Conservation (phyloP, 2,329 filamentous ascomycete genomes). For the Trichoderma simmonsii region DNA sequence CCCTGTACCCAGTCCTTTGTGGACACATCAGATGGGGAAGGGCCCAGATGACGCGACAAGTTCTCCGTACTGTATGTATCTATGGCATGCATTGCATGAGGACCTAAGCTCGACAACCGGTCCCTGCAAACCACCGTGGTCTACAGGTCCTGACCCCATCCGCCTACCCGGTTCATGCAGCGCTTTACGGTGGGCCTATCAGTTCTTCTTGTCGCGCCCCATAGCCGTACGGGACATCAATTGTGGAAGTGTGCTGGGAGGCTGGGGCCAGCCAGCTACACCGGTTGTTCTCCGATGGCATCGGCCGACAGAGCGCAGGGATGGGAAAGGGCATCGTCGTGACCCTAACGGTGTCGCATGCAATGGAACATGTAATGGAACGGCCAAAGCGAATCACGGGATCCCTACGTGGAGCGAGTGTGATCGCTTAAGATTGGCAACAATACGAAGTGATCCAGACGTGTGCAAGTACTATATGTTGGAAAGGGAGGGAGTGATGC, state of each 20-base stretch:
- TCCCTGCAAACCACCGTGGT: slow-evolving; percentile 17
- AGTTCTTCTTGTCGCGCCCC: not conserved
- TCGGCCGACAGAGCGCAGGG: slow-evolving; percentile 7
- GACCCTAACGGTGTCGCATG: not conserved
- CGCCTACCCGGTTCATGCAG: slow-evolving; percentile 20
- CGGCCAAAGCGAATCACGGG: not conserved
- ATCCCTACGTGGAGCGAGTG: not conserved
- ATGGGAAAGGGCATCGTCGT: not conserved
- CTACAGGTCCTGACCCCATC: slow-evolving; percentile 9
- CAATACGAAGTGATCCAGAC: not conserved
- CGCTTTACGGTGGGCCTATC: slow-evolving; percentile 12
- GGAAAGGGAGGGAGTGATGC: not conserved
- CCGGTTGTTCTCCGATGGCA: not conserved
- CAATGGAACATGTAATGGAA: not conserved
- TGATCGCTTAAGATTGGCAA: not conserved
- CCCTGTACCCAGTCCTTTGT: not conserved
- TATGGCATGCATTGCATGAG: slow-evolving; percentile 27
- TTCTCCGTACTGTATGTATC: slow-evolving; percentile 18
- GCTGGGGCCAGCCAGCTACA: not conserved
- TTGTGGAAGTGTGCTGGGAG: not conserved
- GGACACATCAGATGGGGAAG: slow-evolving; percentile 13
- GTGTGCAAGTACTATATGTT: not conserved
- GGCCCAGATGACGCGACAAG: slow-evolving; percentile 15
- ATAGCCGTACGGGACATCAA: not conserved
- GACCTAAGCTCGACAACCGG: slow-evolving; percentile 20